Conservation (phyloP, 768 basidiomycete genomes). For the Suillus fuscotomentosus region DNA sequence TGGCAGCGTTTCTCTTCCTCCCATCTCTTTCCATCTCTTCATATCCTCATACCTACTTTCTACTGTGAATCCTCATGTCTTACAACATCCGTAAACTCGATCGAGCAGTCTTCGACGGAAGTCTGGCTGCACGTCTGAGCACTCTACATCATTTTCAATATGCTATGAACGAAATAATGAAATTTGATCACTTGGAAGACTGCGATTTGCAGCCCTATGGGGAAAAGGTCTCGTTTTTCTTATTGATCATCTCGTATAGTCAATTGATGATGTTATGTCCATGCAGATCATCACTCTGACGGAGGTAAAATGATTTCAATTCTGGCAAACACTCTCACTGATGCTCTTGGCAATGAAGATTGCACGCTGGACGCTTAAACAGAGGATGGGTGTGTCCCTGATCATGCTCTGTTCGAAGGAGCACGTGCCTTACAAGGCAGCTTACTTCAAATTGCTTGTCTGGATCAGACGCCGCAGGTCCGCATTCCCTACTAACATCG, state of each 20-base stretch:
- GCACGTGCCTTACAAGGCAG: conserved; percentile 41
- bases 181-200: conserved; percentile 15
- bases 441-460: conserved; percentile 48
- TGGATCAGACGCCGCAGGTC: conserved; percentile 36
- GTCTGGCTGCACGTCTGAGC: conserved; percentile 25
- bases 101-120: conserved; percentile 22
- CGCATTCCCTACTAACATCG: conserved; percentile 23
- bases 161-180: conserved; percentile 24
- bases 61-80: background rate
- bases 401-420: conserved; percentile 44
- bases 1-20: conserved; percentile 9
- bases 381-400: conserved; percentile 40
- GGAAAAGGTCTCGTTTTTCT: conserved; percentile 21
- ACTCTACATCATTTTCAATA: conserved; percentile 26
- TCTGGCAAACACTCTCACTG: background rate
- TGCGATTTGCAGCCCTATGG: conserved; percentile 21
- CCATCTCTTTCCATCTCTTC: conserved; percentile 6
- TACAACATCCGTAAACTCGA: conserved; percentile 12
- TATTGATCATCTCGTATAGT: conserved; percentile 8
- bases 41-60: background rate
- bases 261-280: background rate
- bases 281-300: conserved; percentile 46
- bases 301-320: conserved; percentile 41
- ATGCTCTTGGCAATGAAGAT: conserved; percentile 30
- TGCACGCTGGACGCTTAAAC: conserved; percentile 44